A percentile compares a stretch with the other conserved stretches of the same genome.
These are phyloP conservation scores for Allantophomopsis cytisporea DNA, from an alignment of 2,329 filamentous ascomycete genomes.

Conservation along the genomic window DNA sequence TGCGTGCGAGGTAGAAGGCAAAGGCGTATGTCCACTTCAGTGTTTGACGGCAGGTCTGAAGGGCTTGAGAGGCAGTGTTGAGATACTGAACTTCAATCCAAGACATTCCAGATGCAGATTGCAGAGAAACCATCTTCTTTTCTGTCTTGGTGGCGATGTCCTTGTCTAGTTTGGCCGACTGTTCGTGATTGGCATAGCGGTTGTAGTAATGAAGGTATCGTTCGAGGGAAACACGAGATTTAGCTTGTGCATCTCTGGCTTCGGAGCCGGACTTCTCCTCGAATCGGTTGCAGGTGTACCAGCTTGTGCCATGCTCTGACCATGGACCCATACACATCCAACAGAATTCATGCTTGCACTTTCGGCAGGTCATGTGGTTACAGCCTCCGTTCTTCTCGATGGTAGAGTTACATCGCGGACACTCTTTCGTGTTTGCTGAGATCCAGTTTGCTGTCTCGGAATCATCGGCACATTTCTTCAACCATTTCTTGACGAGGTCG, in stretches of 20 bases:
- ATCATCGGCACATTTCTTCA: conserved; percentile 97
- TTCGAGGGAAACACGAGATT: conserved; percentile 79
- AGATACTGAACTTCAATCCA: conserved; percentile 99
- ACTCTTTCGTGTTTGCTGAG: conserved; percentile 96
- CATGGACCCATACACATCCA: conserved; percentile 99
- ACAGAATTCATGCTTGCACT: conserved; percentile 94
- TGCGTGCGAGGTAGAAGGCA: conserved; percentile 90
- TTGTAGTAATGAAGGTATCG: conserved; percentile 99
- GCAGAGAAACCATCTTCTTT: conserved; percentile 96
- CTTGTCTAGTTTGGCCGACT: conserved; percentile 91
- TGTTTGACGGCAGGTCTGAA: conserved; percentile 95
- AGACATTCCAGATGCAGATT: conserved; percentile 87
- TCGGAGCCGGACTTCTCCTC: conserved; percentile 92
- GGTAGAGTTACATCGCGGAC: conserved; percentile 87
- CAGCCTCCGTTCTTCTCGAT: conserved; percentile 98
- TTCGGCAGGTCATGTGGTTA: conserved; percentile 96
- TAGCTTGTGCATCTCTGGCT: conserved; percentile 83
- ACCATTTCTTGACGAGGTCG: conserved; percentile 80
- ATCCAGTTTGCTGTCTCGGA: conserved; percentile 99
- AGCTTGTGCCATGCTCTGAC: conserved; percentile 97
- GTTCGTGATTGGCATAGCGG: conserved; percentile 96
- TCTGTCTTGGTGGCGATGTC: conserved; percentile 94
- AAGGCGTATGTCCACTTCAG: conserved; percentile 99
- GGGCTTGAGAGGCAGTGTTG: conserved; percentile 79
- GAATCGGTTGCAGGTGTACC: conserved; percentile 98